Evolutionary conservation across 1,139 yeast genomes (phyloP).

Genomic region (Debaryomyces sp.): DNA sequence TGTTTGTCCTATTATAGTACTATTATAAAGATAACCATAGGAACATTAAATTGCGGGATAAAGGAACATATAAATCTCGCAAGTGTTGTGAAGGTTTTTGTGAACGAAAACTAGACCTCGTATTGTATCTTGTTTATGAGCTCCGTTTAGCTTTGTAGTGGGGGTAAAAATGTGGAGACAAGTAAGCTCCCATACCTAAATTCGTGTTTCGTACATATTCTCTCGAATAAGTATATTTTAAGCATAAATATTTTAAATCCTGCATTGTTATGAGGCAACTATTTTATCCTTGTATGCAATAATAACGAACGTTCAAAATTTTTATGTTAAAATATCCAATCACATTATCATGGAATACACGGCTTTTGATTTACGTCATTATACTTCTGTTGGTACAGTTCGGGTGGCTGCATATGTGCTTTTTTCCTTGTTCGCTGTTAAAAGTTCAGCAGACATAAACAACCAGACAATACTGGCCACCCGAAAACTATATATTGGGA

Average conservation of each 20-base stretch:
- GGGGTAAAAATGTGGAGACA: constrained; percentile 7
- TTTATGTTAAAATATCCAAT: not conserved
- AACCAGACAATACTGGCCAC: not conserved
- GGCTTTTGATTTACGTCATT: not conserved
- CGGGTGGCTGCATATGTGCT: not conserved
- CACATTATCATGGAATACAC: not conserved
- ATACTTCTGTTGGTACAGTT: not conserved
- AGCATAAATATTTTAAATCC: not conserved
- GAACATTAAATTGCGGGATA: not conserved
- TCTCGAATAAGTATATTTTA: not conserved
- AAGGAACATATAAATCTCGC: not conserved
- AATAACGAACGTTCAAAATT: not conserved
- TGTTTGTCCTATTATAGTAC: not conserved
- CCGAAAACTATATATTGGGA: constrained; percentile 3
- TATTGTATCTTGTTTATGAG: not conserved
- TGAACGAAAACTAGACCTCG: not conserved
- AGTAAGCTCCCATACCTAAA: not conserved
- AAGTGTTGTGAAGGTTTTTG: not conserved
- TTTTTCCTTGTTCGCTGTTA: not conserved
- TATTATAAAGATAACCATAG: not conserved
- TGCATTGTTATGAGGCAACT: not conserved
- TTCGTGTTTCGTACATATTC: constrained; percentile 7
- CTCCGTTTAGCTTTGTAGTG: constrained; percentile 4
- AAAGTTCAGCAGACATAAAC: constrained; percentile 1
- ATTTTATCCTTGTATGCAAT: not conserved